These are phyloP conservation scores for Kurtzmaniella fragi DNA, from an alignment of 805 yeast species.

Conservation along the genomic window DNA sequence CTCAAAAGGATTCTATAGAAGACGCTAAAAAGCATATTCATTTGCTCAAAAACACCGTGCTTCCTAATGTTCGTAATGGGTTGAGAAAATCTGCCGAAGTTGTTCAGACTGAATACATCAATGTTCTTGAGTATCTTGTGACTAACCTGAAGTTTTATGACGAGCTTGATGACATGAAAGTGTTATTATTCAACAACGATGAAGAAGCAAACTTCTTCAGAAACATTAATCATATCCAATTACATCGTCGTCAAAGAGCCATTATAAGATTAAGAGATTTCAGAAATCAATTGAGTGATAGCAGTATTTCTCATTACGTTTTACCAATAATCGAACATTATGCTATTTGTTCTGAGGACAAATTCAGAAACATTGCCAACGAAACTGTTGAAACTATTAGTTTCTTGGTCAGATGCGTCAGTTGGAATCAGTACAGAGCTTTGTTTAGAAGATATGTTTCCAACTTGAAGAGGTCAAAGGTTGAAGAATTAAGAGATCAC, in stretches of 20 bases:
- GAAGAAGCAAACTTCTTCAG: conserved; percentile 79
- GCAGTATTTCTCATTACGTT: conserved; percentile 70
- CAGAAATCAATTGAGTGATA: conserved; percentile 43
- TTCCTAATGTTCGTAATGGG: conserved; percentile 67
- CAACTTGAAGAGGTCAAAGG: conserved; percentile 30
- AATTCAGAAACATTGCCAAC: conserved; percentile 54
- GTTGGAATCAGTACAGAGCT: conserved; percentile 80
- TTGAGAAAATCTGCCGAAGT: conserved; percentile 54
- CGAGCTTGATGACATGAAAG: conserved; percentile 63
- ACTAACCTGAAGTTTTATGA: conserved; percentile 35
- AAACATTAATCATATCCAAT: conserved; percentile 77
- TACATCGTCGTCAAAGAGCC: conserved; percentile 83
- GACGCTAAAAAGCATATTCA: conserved; percentile 25
- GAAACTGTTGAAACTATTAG: conserved; percentile 66
- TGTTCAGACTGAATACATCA: conserved; percentile 67
- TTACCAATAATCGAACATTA: conserved; percentile 83
- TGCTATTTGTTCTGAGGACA: conserved; percentile 57
- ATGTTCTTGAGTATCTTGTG: conserved; percentile 61
- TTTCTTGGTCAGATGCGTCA: conserved; percentile 47
- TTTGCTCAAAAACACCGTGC: conserved; percentile 46
- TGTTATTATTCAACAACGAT: conserved; percentile 55
- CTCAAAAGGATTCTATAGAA: conserved; percentile 18
- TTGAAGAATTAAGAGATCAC: conserved; percentile 47
- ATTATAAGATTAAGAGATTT: conserved; percentile 55
- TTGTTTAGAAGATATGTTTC: conserved; percentile 63